Evolutionary conservation across 1,284 basidiomycete species (phyloP).

Genomic region (Earliella scabrosa): DNA sequence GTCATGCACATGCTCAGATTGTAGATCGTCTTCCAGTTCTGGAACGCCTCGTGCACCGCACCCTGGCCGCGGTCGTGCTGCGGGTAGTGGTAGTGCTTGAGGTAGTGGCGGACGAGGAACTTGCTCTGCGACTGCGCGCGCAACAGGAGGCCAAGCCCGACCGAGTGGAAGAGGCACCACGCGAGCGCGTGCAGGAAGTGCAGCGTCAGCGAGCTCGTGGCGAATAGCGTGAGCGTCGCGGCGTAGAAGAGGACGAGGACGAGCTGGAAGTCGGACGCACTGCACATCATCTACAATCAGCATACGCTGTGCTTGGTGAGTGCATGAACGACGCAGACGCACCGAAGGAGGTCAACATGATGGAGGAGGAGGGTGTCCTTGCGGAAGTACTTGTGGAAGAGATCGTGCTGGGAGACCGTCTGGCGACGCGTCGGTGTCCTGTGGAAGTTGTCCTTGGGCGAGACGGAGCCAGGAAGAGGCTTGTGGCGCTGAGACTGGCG

Average conservation of each 20-base stretch:
- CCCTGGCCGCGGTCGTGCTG: conserved; percentile 60
- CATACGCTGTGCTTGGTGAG: conserved; percentile 5
- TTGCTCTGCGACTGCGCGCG: conserved; percentile 85
- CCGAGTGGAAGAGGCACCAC: conserved; percentile 91
- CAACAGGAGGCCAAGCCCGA: conserved; percentile 86
- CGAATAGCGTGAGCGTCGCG: conserved; percentile 38
- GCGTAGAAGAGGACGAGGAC: conserved; percentile 44
- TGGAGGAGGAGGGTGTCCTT: conserved; percentile 84
- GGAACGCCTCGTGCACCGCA: conserved; percentile 90
- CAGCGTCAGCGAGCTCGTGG: conserved; percentile 51
- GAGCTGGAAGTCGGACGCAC: conserved; percentile 72
- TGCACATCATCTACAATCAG: conserved; percentile 29
- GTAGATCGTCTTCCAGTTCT: conserved; percentile 94
- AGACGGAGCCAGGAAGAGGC: conserved; percentile 13
- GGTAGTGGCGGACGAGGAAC: conserved; percentile 91
- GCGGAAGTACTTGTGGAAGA: conserved; percentile 90
- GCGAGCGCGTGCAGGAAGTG: conserved; percentile 84
- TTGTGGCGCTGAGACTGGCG: conserved; percentile 18
- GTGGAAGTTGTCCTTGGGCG: conserved; percentile 8
- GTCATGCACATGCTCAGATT: conserved; percentile 95
- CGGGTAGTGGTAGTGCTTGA: conserved; percentile 90
- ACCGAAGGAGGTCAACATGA: conserved; percentile 89
- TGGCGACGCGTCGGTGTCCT: conserved; percentile 22
- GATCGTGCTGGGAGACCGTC: conserved; percentile 77
- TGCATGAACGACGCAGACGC: conserved; percentile 26